These are phyloP conservation scores for Ophiocordyceps camponoti-rufipedis DNA, from an alignment of 2,329 filamentous ascomycete genomes.

Conservation along the genomic window DNA sequence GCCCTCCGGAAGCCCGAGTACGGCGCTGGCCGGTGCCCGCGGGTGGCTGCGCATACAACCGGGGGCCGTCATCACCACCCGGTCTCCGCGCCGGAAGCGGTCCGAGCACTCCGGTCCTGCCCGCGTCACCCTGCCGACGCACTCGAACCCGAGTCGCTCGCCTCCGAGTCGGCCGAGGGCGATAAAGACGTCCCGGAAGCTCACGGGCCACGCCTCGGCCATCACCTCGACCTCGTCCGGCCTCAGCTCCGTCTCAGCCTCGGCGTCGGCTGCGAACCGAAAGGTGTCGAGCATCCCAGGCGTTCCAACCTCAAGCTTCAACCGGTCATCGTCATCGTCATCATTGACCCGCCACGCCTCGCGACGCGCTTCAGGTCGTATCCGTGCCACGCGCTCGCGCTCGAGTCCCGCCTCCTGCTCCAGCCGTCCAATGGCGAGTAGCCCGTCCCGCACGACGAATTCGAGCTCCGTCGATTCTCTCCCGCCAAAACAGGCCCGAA, in stretches of 20 bases:
- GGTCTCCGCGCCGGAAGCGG: neutral
- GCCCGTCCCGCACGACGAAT: neutral
- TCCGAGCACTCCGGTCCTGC: neutral
- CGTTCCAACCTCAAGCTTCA: neutral
- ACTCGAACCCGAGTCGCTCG: neutral
- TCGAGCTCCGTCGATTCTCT: neutral
- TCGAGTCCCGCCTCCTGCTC: neutral
- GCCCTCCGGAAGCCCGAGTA: neutral
- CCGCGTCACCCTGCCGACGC: neutral
- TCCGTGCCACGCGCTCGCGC: neutral
- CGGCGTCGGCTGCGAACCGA: neutral
- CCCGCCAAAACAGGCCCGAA: neutral
- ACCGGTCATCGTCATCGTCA: neutral
- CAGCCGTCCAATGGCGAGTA: neutral
- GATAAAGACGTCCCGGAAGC: neutral
- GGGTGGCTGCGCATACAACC: neutral
- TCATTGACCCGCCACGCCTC: neutral
- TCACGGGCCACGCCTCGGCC: neutral
- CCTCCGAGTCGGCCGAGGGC: neutral
- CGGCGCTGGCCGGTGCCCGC: neutral
- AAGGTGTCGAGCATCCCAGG: neutral
- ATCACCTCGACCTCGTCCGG: neutral
- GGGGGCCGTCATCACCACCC: neutral
- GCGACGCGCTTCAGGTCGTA: neutral
- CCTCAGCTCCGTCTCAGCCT: neutral